phyloP scores from a whole-genome alignment of 2,329 filamentous ascomycete genomes.

The Claviceps sp. region DNA sequence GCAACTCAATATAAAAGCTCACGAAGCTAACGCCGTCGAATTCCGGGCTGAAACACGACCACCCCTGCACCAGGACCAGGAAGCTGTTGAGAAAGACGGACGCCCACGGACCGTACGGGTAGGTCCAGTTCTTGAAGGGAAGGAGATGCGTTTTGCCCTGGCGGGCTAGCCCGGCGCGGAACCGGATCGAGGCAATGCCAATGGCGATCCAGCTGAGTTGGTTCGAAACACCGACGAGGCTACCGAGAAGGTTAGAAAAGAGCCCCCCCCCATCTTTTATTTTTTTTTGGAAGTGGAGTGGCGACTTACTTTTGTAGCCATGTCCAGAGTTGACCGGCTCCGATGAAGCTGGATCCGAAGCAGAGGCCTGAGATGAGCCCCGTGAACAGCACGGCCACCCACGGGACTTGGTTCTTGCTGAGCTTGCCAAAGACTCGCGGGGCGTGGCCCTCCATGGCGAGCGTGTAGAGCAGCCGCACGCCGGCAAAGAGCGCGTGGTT shows the following conservation, averaged over 20 bases:
- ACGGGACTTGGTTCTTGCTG: conserved; percentile 23
- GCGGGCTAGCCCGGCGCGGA: conserved; percentile 40
- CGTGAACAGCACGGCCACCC: conserved; percentile 33
- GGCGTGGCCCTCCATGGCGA: conserved; percentile 33
- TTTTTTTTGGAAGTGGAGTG: neutral
- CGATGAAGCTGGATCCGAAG: conserved; percentile 52
- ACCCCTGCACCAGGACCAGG: conserved; percentile 50
- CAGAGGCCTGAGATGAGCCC: conserved; percentile 44
- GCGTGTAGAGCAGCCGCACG: conserved; percentile 21
- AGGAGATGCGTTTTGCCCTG: conserved; percentile 48
- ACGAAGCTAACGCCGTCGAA: conserved; percentile 49
- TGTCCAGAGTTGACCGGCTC: conserved; percentile 50
- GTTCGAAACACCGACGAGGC: conserved; percentile 53
- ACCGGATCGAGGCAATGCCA: conserved; percentile 50
- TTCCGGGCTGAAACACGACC: conserved; percentile 44
- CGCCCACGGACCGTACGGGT: conserved; percentile 46
- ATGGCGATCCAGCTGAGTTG: conserved; percentile 55
- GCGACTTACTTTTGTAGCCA: conserved; percentile 48
- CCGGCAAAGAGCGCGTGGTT: conserved; percentile 25
- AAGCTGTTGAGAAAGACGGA: conserved; percentile 43
- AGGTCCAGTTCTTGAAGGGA: conserved; percentile 54
- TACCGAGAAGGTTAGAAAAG: conserved; percentile 10
- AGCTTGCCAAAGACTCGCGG: conserved; percentile 35
- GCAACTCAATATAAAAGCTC: conserved; percentile 49
- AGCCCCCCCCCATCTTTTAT: neutral